Evolutionary conservation across 2,329 filamentous ascomycete genomes (phyloP).

Genomic region (Colletotrichum kahawae): DNA sequence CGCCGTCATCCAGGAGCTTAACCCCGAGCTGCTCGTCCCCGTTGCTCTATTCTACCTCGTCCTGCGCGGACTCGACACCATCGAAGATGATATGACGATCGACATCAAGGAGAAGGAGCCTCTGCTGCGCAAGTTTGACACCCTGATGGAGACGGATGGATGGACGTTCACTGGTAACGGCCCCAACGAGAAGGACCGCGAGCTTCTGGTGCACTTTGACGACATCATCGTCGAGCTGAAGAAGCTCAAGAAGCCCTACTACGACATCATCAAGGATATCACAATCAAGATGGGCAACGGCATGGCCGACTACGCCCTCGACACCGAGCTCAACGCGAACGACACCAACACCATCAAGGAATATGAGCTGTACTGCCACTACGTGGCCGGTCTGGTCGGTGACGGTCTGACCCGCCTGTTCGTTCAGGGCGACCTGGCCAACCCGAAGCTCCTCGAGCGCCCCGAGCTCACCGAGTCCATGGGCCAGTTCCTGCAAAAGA

Average conservation of each 20-base stretch:
- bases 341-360: conserved; percentile 85
- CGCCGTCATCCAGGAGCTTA: conserved; percentile 92
- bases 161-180: conserved; percentile 91
- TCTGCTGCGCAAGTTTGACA: conserved; percentile 81
- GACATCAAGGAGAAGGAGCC: conserved; percentile 82
- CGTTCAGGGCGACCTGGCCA: conserved; percentile 84
- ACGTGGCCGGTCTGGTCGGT: conserved; percentile 97
- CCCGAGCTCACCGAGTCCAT: conserved; percentile 89
- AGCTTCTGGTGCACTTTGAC: conserved; percentile 91
- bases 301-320: conserved; percentile 94
- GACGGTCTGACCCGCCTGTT: conserved; percentile 92
- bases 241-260: conserved; percentile 85
- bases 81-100: conserved; percentile 98
- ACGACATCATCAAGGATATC: conserved; percentile 89
- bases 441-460: conserved; percentile 80
- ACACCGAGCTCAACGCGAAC: conserved; percentile 79
- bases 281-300: conserved; percentile 95
- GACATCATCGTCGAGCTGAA: conserved; percentile 85
- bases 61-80: conserved; percentile 92
- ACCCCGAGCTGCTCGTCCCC: conserved; percentile 90
- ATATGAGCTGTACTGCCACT: conserved; percentile 97
- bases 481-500: conserved; percentile 97
- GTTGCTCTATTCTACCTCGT: conserved; percentile 92
- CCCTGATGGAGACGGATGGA: conserved; percentile 79
- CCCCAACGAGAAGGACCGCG: conserved; percentile 90